These are phyloP conservation scores for Heliocybe sulcata DNA, from an alignment of 1,284 basidiomycete genomes.

Conservation along the genomic window DNA sequence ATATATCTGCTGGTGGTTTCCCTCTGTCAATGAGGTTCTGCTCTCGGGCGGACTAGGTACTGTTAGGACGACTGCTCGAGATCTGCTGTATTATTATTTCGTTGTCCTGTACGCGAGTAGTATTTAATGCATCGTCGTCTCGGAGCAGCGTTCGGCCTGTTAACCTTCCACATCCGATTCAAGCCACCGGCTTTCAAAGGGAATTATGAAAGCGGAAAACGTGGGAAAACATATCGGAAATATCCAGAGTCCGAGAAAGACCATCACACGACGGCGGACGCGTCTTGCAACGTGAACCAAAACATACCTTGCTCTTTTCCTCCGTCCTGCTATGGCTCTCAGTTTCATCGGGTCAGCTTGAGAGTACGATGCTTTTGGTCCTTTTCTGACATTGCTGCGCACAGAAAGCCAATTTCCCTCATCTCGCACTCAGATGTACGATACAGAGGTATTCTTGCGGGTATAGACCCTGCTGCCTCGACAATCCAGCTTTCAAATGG, in stretches of 20 bases:
- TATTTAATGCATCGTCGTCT: neutral
- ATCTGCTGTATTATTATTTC: neutral
- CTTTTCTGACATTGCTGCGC: conserved; percentile 1
- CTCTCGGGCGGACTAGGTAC: neutral
- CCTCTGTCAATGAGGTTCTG: too few species aligned
- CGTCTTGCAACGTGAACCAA: neutral
- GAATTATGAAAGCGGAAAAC: neutral
- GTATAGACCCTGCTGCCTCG: conserved; percentile 76
- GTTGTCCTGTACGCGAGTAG: neutral
- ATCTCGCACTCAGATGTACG: conserved; percentile 88
- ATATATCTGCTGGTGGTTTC: too few species aligned
- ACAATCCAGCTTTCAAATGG: conserved; percentile 87
- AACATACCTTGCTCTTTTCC: neutral
- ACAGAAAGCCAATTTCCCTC: conserved; percentile 84
- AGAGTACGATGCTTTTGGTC: conserved; percentile 4
- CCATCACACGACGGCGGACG: neutral
- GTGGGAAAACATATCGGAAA: neutral
- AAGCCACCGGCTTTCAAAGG: too few species aligned
- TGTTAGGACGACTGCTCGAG: neutral
- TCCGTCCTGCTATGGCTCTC: conserved; percentile 44
- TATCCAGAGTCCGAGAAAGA: neutral
- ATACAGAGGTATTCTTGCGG: conserved; percentile 81
- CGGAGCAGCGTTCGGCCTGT: too few species aligned
- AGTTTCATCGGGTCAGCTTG: conserved; percentile 61
- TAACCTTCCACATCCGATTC: neutral